These are phyloP conservation scores for Tricladium varicosporioides DNA, from an alignment of 2,329 filamentous ascomycete species.

Conservation along the genomic window DNA sequence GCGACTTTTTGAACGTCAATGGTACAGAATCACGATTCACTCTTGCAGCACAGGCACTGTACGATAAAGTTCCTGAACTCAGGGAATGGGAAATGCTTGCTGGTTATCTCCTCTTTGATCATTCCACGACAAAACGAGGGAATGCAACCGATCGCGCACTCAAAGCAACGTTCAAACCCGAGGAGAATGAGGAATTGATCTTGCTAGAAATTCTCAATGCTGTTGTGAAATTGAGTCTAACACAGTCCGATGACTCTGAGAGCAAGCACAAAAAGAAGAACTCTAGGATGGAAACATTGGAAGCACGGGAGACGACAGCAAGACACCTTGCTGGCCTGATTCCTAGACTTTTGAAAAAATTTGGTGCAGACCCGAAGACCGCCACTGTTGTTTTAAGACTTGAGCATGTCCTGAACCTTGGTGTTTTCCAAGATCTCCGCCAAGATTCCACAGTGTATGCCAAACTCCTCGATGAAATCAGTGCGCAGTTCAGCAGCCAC, in stretches of 20 bases:
- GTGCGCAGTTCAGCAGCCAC: conserved; percentile 91
- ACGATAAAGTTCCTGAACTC: conserved; percentile 77
- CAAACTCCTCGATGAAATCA: conserved; percentile 83
- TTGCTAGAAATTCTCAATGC: conserved; percentile 85
- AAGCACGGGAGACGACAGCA: conserved; percentile 75
- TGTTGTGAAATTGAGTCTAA: conserved; percentile 72
- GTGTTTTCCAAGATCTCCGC: conserved; percentile 83
- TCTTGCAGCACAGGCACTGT: conserved; percentile 81
- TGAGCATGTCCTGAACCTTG: conserved; percentile 81
- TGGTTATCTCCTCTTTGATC: conserved; percentile 89
- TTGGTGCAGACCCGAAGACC: conserved; percentile 82
- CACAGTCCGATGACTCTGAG: conserved; percentile 63
- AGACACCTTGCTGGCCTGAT: conserved; percentile 76
- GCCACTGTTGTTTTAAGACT: conserved; percentile 82
- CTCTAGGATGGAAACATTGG: conserved; percentile 59
- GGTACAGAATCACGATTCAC: conserved; percentile 78
- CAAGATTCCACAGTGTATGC: conserved; percentile 81
- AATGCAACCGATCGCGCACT: conserved; percentile 59
- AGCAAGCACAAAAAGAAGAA: conserved; percentile 49
- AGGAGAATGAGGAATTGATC: conserved; percentile 68
- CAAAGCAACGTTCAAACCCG: conserved; percentile 29
- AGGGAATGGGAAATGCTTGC: conserved; percentile 85
- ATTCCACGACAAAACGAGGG: conserved; percentile 65
- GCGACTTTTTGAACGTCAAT: conserved; percentile 53
- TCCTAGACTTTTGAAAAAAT: conserved; percentile 86